Conservation (phyloP, 768 basidiomycete genomes). For the Lanmaoa pseudosensibilis region DNA sequence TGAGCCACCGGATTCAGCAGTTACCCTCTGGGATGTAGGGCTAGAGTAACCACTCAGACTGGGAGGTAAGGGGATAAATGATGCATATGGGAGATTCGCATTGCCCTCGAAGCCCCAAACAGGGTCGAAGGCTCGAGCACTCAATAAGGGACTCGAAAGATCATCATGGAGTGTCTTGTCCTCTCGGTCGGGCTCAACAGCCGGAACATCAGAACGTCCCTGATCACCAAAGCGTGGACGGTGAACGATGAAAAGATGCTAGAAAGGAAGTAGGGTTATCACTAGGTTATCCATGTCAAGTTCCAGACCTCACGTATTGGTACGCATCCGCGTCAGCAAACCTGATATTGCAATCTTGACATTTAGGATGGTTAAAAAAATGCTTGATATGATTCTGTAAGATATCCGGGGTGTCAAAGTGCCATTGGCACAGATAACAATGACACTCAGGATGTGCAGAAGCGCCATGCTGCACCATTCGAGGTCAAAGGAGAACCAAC, state of each 20-base stretch:
- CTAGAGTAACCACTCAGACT: conserved; percentile 34
- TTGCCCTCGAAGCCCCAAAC: conserved; percentile 25
- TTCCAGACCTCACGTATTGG: conserved; percentile 33
- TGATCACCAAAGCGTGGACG: conserved; percentile 20
- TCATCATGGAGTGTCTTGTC: neutral
- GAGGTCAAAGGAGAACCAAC: conserved; percentile 11
- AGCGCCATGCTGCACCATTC: conserved; percentile 29
- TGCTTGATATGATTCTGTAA: conserved; percentile 42
- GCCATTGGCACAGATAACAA: conserved; percentile 39
- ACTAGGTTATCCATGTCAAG: neutral
- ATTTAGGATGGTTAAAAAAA: conserved; percentile 47
- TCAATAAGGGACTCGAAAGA: conserved; percentile 6
- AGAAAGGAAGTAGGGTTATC: neutral
- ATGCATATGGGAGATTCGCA: conserved; percentile 22
- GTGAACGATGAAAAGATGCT: conserved; percentile 33
- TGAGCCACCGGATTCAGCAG: conserved; percentile 17
- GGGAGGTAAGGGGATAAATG: conserved; percentile 33
- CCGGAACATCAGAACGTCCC: neutral
- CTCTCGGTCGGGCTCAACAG: neutral
- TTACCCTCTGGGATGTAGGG: conserved; percentile 27
- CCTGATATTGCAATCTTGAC: conserved; percentile 41
- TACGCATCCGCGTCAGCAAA: conserved; percentile 41
- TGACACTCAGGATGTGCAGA: conserved; percentile 33
- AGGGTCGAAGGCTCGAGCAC: conserved; percentile 19
- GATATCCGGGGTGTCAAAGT: conserved; percentile 39